Evolutionary conservation across 306 rosid genomes (phyloP), one percentile per base, ranked within the genome.

Genomic region (Fragaria ananassa): DNA sequence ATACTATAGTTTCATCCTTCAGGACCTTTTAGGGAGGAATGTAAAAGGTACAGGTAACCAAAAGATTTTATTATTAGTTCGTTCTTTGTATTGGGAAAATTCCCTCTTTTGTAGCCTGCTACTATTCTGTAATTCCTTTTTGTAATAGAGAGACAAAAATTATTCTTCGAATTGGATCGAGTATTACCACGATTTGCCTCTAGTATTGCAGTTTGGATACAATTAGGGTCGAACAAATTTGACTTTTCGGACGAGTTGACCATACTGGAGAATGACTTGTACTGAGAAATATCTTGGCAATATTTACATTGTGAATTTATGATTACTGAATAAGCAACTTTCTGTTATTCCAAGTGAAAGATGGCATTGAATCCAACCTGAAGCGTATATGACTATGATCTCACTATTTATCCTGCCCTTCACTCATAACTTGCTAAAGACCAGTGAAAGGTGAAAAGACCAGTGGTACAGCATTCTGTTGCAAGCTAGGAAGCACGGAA

Each of bases 101-200:
- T 19, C 78, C 78, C 78, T 4, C 70, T 18, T 42, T 74, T 74
- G 70, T 74, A 61, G 46, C 70, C 78, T 63, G 14, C 10, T 37
- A 57, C 42, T 27, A 41, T 61, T 74, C 15, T 44, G 58, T 61
- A 61, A n/a, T 58, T 57, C 10, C 17, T 41, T 73, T 11, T 21
- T 37, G 35, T 74, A 42, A 74, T 14, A 74, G 77, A 56, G 51
- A 57, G 10, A 41, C 76, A 39, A 14, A 17, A 41, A 44, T 10
- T 31, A 61, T 74, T 74, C 78, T 61, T 74, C 46, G 34, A 19
- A 10, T 44, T 19, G 57, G 27, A 58, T 39, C 10, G 27, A 39
- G 68, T 41, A 15, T 41, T 56, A 23, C 67, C 76, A 23, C 41
- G 8, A 2, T 73, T 21, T 56, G 25, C 17, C 39, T 54, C 76